Evolutionary conservation across 2,329 filamentous ascomycete genomes (phyloP).

Genomic region (Fusarium odoratissimum): DNA sequence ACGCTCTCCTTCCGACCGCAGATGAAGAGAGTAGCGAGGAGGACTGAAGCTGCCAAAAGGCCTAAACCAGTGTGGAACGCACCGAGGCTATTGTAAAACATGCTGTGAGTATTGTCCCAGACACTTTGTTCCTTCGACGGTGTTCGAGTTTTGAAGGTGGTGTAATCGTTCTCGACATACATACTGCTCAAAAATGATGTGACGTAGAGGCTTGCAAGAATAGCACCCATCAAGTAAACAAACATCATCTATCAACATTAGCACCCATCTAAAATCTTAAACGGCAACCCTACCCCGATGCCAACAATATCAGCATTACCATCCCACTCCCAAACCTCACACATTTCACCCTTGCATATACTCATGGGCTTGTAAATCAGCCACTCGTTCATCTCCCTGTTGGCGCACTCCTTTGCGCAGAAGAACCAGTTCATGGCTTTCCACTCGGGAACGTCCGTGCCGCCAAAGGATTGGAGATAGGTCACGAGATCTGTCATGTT

Average conservation of each 20-base stretch:
- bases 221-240: not conserved
- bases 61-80: not conserved
- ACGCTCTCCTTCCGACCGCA: not conserved
- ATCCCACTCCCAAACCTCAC: not conserved
- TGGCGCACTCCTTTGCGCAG: not conserved
- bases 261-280: accelerated
- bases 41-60: not conserved
- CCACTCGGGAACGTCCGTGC: not conserved
- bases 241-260: not conserved
- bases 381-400: not conserved
- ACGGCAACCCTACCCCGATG: not conserved
- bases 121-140: accelerated
- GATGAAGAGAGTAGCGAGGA: not conserved
- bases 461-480: not conserved
- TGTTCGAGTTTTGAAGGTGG: not conserved
- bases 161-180: not conserved
- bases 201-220: accelerated
- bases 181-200: not conserved
- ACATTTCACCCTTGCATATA: not conserved
- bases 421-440: not conserved
- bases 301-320: not conserved
- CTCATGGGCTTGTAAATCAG: not conserved
- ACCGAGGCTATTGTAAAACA: not conserved
- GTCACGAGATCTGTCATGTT: not conserved
- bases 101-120: not conserved